phyloP scores from a whole-genome alignment of 305 asterid genomes.

The Fraxinus angustifolia region DNA sequence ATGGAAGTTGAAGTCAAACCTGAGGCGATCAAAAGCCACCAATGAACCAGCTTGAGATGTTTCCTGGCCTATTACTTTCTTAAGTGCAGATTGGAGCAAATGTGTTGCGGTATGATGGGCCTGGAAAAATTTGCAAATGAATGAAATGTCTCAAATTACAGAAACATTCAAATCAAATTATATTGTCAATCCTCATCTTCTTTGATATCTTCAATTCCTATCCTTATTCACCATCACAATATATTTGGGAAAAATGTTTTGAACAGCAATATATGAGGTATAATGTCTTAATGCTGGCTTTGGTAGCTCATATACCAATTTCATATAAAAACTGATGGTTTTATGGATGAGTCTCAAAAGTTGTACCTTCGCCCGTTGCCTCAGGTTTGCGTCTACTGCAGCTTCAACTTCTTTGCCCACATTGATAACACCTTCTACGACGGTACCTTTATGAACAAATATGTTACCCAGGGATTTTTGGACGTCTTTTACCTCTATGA shows the following conservation, averaged over 20 bases:
- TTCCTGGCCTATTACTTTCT: conserved; percentile 79
- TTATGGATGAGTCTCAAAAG: conserved; percentile 3
- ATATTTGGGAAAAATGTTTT: background rate
- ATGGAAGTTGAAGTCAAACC: conserved; percentile 88
- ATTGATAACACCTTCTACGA: conserved; percentile 59
- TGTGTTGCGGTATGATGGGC: conserved; percentile 97
- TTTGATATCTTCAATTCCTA: background rate
- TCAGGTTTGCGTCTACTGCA: conserved; percentile 67
- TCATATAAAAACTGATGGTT: conserved; percentile 5
- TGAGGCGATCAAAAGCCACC: conserved; percentile 90
- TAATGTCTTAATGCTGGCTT: background rate
- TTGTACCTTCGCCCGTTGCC: conserved; percentile 86
- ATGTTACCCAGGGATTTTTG: conserved; percentile 72
- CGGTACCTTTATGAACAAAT: conserved; percentile 81
- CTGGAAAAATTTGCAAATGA: conserved; percentile 34
- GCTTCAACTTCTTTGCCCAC: conserved; percentile 86
- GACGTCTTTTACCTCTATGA: conserved; percentile 70
- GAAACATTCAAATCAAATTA: background rate
- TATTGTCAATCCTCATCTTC: background rate
- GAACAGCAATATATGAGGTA: background rate
- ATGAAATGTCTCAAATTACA: conserved; percentile 1
- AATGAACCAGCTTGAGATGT: conserved; percentile 97
- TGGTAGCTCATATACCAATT: conserved; percentile 5
- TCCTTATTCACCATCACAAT: background rate
- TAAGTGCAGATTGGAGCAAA: conserved; percentile 93